These are phyloP conservation scores for Corymbia calophylla DNA, from an alignment of 441 rosid species.

Conservation along the genomic window DNA sequence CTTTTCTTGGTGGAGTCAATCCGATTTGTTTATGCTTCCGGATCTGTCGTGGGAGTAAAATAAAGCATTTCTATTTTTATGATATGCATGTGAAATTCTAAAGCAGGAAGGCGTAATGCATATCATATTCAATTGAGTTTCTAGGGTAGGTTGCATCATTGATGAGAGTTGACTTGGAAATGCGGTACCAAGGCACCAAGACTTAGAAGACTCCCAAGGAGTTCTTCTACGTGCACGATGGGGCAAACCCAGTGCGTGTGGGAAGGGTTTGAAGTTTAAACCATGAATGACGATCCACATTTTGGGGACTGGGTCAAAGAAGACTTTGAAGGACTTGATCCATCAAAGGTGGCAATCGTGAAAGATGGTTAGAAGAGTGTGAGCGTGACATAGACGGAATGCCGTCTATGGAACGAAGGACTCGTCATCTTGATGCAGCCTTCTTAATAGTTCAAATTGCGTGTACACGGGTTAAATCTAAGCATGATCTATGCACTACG, in stretches of 20 bases:
- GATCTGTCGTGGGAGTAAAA: background rate
- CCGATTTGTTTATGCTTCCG: background rate
- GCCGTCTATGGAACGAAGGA: background rate
- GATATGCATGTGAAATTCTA: background rate
- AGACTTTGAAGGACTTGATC: background rate
- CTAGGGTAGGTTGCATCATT: background rate
- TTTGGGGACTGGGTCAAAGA: background rate
- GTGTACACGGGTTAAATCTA: background rate
- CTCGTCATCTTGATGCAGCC: background rate
- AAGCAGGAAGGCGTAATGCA: background rate
- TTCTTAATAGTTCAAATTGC: too few relatives aligned
- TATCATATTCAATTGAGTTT: background rate
- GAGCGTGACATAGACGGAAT: background rate
- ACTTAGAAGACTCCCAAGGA: background rate
- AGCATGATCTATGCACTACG: rapidly evolving
- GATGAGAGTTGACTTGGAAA: background rate
- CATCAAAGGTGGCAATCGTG: background rate
- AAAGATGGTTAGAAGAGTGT: background rate
- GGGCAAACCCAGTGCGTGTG: background rate
- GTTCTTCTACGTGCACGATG: background rate
- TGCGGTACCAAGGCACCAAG: background rate
- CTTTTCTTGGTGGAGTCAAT: background rate
- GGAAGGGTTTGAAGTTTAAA: background rate
- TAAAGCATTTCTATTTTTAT: background rate
- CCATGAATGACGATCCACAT: background rate